Percentiles rank a stretch among this genome's conserved stretches.
Evolutionary conservation across 495 filamentous ascomycete genomes (phyloP).

Genomic region (Aspergillus wentii): DNA sequence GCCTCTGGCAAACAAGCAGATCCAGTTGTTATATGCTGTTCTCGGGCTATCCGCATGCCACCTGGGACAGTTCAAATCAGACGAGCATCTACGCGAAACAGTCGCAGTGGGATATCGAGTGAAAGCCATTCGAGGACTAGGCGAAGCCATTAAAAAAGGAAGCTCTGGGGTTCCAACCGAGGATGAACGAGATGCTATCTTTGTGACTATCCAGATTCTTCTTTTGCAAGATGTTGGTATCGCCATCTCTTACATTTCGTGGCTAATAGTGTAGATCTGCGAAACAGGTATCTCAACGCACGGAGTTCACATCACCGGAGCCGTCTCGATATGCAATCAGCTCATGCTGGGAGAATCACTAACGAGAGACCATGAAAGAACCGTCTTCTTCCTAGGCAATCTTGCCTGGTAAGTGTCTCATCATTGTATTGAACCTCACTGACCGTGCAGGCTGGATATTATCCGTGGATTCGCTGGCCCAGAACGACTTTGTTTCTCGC

Average conservation of each 20-base stretch:
- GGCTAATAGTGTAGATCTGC: conserved; percentile 18
- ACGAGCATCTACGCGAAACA: conserved; percentile 21
- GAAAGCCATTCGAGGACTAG: conserved; percentile 31
- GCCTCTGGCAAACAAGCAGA: conserved; percentile 30
- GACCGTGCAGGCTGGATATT: conserved; percentile 26
- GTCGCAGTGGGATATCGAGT: conserved; percentile 30
- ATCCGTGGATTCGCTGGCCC: conserved; percentile 31
- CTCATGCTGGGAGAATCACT: conserved; percentile 23
- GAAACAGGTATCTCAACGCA: conserved; percentile 33
- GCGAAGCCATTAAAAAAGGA: conserved; percentile 22
- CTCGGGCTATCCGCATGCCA: conserved; percentile 33
- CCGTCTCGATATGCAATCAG: conserved; percentile 32
- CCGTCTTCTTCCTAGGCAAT: conserved; percentile 35
- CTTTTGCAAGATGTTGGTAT: conserved; percentile 34
- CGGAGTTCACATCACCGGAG: conserved; percentile 35
- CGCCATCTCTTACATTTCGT: neutral
- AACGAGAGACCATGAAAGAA: conserved; percentile 19
- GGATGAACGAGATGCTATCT: conserved; percentile 29
- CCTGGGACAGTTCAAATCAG: conserved; percentile 20
- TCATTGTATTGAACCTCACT: neutral
- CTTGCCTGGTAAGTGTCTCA: conserved; percentile 24
- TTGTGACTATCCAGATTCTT: conserved; percentile 34
- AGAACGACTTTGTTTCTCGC: conserved; percentile 28
- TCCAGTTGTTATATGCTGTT: conserved; percentile 28
- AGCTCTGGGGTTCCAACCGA: conserved; percentile 18